These are phyloP conservation scores for Lipomyces starkeyi DNA, from an alignment of 805 yeast species.

Conservation along the genomic window DNA sequence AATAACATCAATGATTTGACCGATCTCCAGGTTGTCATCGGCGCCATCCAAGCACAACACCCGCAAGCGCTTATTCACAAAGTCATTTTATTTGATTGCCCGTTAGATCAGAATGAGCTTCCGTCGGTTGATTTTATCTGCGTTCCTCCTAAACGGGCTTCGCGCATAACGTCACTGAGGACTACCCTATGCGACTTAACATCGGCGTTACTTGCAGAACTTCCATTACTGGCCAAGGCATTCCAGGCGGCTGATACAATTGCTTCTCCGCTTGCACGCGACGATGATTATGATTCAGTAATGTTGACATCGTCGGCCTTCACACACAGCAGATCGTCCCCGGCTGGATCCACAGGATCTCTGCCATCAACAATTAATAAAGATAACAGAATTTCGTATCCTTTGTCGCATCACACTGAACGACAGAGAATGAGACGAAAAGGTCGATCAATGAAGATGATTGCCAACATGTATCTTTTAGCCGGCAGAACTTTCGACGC, in stretches of 20 bases:
- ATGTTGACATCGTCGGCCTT: conserved; percentile 20
- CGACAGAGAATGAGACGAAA: conserved; percentile 55
- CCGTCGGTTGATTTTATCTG: conserved; percentile 31
- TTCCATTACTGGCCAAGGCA: conserved; percentile 62
- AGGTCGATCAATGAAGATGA: conserved; percentile 76
- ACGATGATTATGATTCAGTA: conserved; percentile 36
- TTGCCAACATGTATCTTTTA: conserved; percentile 76
- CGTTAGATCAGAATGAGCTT: conserved; percentile 22
- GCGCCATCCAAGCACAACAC: conserved; percentile 53
- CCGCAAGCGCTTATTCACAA: conserved; percentile 63
- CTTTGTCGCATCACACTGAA: conserved; percentile 42
- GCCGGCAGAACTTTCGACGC: conserved; percentile 83
- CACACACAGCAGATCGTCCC: conserved; percentile 16
- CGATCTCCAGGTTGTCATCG: conserved; percentile 44
- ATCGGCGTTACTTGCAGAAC: conserved; percentile 62
- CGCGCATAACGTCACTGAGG: conserved; percentile 53
- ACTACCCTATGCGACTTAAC: conserved; percentile 68
- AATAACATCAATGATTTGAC: conserved; percentile 40
- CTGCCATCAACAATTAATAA: conserved; percentile 19
- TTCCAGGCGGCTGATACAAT: conserved; percentile 36
- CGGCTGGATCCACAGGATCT: conserved; percentile 29
- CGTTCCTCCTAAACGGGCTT: conserved; percentile 42
- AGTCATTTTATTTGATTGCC: conserved; percentile 60
- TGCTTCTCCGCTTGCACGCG: conserved; percentile 39
- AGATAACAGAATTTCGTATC: conserved; percentile 27